Evolutionary conservation across 352 stramenopile species (phyloP), one percentile per base, ranked within the genome.

Genomic region (Phytophthora capsici): DNA sequence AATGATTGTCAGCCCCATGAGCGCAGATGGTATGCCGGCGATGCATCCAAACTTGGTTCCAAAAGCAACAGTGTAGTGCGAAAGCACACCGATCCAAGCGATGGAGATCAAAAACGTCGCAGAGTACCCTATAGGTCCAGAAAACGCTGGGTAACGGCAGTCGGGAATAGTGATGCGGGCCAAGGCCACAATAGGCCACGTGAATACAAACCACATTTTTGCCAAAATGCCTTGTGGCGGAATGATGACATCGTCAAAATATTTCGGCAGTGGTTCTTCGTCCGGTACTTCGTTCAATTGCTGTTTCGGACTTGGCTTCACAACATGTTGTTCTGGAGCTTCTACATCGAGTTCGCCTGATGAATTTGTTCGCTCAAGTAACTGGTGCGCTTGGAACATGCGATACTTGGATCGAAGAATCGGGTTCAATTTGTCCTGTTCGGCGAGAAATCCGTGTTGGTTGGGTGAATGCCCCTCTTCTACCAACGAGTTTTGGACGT

Each of bases 1-100:
- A 32, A 96, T 79, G 48, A 95, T 85, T 38, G 88, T 96, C 20
- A 94, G 72, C 9, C 88, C 88, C 71, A 93, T 93, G 38, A 93
- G 65, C 6, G 83, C 60, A 17, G 86, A 89, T 49, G 87, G 82
- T 41, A 89, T 89, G 6, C 80, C 77, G 23, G 85, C 75, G 41
- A 91, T 82, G 44, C 83, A 90, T 26, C 82, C 82, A 26, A 91
- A 80, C 46, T 78, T 84, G 32, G 80, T 88, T 20, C 76, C 78
- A 40, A 79, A 89, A 4, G 71, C 63, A 8, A 95, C 73, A 0
- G 85, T 90, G 43, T 78, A 89, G 49, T 93, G 82, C 8, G 83
- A 92, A 0, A 95, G 75, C 22, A 95, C 63, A 17, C 80, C 78
- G 54, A 95, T 92, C 77, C 86, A 95, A 2, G 62, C 51, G 49